phyloP scores from a whole-genome alignment of 495 filamentous ascomycete species.

The Neurospora sp. region DNA sequence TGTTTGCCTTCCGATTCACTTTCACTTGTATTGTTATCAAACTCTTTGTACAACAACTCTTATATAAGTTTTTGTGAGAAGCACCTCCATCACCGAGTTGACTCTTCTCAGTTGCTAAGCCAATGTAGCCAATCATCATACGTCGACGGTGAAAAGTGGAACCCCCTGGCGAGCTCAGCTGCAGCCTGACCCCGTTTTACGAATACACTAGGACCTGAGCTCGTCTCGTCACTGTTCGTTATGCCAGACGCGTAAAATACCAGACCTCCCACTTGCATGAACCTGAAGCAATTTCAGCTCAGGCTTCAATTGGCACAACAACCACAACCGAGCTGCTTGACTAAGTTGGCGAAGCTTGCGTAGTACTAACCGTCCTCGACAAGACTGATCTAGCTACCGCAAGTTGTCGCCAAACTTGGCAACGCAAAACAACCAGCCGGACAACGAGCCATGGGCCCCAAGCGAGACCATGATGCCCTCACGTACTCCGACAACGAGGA shows the following conservation, averaged over 20 bases:
- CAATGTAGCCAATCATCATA: background rate
- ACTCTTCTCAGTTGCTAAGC: background rate
- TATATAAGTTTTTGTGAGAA: background rate
- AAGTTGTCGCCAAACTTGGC: background rate
- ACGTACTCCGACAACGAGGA: constrained; percentile 5
- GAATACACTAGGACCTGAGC: background rate
- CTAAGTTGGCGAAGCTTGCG: background rate
- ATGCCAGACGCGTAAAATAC: background rate
- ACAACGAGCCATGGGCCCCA: constrained; percentile 17
- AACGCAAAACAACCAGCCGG: background rate
- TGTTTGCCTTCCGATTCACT: background rate
- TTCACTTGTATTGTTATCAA: background rate
- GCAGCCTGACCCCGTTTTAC: background rate
- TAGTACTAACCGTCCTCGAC: background rate
- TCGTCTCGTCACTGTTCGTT: background rate
- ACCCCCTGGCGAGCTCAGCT: background rate
- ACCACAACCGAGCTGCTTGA: background rate
- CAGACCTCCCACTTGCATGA: background rate
- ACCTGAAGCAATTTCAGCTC: background rate
- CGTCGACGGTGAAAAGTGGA: background rate
- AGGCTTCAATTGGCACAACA: background rate
- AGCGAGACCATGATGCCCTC: constrained; percentile 14
- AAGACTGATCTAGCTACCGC: background rate
- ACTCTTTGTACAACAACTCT: background rate
- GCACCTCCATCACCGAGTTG: background rate